phyloP scores from a whole-genome alignment of 169 alveolate genomes.

The Perkinsus marinus region DNA sequence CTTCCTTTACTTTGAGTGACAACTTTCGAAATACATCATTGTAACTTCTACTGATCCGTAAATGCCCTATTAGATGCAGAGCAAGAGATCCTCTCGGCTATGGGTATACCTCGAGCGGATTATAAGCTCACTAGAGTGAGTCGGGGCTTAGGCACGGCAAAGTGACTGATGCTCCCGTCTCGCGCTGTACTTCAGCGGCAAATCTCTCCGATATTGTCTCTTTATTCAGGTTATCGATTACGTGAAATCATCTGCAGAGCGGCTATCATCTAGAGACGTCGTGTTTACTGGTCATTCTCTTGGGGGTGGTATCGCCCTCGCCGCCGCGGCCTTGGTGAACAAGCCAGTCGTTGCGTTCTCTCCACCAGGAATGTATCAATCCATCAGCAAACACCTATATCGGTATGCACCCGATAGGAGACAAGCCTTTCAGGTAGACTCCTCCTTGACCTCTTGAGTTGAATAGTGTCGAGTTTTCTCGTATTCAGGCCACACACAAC shows the following conservation, averaged over 20 bases:
- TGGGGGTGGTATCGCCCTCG: neutral
- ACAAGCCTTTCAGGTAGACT: neutral
- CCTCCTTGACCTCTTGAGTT: too few species aligned
- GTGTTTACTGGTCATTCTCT: neutral
- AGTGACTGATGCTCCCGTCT: too few species aligned
- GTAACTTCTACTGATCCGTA: too few species aligned
- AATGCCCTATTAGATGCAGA: neutral
- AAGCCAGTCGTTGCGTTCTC: neutral
- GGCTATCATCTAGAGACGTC: neutral
- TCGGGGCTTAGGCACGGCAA: neutral
- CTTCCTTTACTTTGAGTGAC: neutral
- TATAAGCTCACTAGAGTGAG: neutral
- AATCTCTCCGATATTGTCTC: too few species aligned
- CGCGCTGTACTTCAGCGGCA: neutral
- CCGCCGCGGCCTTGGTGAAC: neutral
- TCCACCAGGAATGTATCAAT: neutral
- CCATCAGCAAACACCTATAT: neutral
- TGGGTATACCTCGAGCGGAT: neutral
- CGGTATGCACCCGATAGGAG: neutral
- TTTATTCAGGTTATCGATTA: neutral
- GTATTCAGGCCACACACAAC: neutral
- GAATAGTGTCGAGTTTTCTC: too few species aligned
- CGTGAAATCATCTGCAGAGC: neutral
- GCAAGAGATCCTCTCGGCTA: neutral
- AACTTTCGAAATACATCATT: neutral